phyloP scores from a whole-genome alignment of 2,329 filamentous ascomycete species.

The Cryphonectria japonica region DNA sequence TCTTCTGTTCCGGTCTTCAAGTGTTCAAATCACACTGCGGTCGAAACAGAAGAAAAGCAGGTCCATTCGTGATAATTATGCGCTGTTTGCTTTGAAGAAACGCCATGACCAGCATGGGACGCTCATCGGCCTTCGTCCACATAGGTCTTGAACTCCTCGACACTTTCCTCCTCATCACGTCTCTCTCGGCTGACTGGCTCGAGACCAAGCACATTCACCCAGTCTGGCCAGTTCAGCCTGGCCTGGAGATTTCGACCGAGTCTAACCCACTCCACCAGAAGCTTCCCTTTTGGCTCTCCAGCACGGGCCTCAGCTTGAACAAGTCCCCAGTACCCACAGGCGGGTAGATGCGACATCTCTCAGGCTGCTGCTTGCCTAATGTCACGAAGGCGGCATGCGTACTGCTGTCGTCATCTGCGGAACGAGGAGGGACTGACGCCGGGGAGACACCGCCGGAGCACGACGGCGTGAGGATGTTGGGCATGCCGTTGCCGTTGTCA shows the following conservation, averaged over 20 bases:
- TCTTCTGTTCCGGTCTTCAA: background rate
- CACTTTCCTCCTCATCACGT: background rate
- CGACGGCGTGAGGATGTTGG: background rate
- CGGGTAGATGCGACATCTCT: conserved; percentile 24
- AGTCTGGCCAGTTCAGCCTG: background rate
- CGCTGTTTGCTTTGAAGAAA: background rate
- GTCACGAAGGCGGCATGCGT: background rate
- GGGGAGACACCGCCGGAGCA: background rate
- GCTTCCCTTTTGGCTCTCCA: conserved; percentile 13
- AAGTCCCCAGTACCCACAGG: conserved; percentile 13
- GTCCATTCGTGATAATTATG: background rate
- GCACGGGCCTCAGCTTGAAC: conserved; percentile 8
- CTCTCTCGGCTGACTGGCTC: background rate
- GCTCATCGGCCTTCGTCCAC: background rate
- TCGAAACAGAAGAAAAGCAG: background rate
- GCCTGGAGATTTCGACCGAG: background rate
- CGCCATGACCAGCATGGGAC: too few species aligned
- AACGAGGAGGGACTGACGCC: background rate
- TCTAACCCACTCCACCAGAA: conserved; percentile 22
- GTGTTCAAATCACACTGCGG: background rate
- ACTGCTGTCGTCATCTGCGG: background rate
- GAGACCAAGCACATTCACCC: background rate
- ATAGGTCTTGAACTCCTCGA: background rate
- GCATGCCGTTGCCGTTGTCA: background rate
- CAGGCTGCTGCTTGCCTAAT: conserved; percentile 10